Base-by-base conservation (phyloP, 345 rosid species). In the Laguncularia racemosa region DNA sequence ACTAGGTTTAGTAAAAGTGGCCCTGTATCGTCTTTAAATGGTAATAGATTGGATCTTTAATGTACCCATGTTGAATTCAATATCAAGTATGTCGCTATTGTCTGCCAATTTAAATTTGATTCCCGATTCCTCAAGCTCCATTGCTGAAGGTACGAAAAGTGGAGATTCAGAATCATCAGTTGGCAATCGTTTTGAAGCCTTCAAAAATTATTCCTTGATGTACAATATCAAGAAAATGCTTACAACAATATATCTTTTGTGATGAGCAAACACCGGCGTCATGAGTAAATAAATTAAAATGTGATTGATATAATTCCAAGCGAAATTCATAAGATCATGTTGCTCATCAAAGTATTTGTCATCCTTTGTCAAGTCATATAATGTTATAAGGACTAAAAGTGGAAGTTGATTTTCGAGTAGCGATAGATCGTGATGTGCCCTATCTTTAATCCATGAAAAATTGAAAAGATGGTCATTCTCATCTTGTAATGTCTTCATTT, bases 401-500 rank as follows among this genome's bases (percentile, higher is more conserved):
- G 56, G 56, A 20, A 52, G 5, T 23, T 52, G 43, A 18, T 52
- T 52, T 40, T 52, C 43, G 0, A 52, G 56, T 14, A 20, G n/a
- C 40, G 13, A 40, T 28, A 52, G 21, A 18, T 52, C 56, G 6
- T 40, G 40, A 23, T 23, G 28, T 23, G 5, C 7, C 16, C 38
- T 20, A 20, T 28, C 6, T 6, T 7, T 0, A 16, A 23, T 52
- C 56, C 56, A 52, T 0, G 0, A 20, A n/a, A 20, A 14, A 17
- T 21, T 21, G 17, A 21, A 13, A 40, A 52, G n/a, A 2, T 12
- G 56, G 33, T 14, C 56, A 40, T 21, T 13, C n/a, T 6, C 17
- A 3, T 21, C 43, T 0, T 6, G 38, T 0, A 6, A 4, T 28
- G 13, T 6, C 2, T 15, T 21, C 6, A 1, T 2, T 1, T 23